Conservation (phyloP, 371 early-diverging fungal species). For the Haplosporangium sp. region DNA sequence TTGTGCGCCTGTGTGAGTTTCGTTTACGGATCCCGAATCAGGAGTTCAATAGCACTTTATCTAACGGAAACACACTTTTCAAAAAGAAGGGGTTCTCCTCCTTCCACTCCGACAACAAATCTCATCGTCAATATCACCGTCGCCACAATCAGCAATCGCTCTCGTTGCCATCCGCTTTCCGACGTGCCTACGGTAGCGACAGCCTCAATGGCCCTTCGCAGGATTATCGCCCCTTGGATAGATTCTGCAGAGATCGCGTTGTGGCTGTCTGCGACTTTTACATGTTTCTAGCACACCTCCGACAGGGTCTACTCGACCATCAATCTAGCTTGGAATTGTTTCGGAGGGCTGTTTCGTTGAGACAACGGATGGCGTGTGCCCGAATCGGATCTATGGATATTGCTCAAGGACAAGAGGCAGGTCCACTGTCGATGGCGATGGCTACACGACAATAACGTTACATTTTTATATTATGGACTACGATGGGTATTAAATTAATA, state of each 20-base stretch:
- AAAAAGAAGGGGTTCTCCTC: too few species aligned
- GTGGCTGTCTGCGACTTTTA: slow-evolving; percentile 95
- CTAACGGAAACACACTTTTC: too few species aligned
- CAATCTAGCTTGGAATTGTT: slow-evolving; percentile 79
- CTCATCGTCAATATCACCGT: too few species aligned
- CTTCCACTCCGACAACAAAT: slow-evolving; percentile 57
- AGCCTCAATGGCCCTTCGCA: neutral
- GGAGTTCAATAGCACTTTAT: slow-evolving; percentile 2
- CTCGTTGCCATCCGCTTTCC: neutral
- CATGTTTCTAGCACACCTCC: slow-evolving; percentile 88
- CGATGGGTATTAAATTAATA: neutral
- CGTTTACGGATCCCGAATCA: slow-evolving; percentile 25
- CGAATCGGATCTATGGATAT: slow-evolving; percentile 45
- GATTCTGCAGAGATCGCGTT: slow-evolving; percentile 86
- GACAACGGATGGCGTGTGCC: slow-evolving; percentile 42
- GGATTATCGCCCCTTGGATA: slow-evolving; percentile 85
- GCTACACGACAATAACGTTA: neutral
- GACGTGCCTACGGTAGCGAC: neutral
- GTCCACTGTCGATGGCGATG: neutral
- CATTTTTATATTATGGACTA: neutral
- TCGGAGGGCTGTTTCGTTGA: slow-evolving; percentile 25
- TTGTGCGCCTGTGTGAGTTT: slow-evolving; percentile 36
- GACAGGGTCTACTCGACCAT: slow-evolving; percentile 84
- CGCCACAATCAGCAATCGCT: too few species aligned
- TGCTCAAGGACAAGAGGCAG: slow-evolving; percentile 5